A percentile compares a stretch with the other conserved stretches of the same genome.
Evolutionary conservation across 2,329 filamentous ascomycete species (phyloP).

Genomic region (Pseudovirgaria hyperparasitica): DNA sequence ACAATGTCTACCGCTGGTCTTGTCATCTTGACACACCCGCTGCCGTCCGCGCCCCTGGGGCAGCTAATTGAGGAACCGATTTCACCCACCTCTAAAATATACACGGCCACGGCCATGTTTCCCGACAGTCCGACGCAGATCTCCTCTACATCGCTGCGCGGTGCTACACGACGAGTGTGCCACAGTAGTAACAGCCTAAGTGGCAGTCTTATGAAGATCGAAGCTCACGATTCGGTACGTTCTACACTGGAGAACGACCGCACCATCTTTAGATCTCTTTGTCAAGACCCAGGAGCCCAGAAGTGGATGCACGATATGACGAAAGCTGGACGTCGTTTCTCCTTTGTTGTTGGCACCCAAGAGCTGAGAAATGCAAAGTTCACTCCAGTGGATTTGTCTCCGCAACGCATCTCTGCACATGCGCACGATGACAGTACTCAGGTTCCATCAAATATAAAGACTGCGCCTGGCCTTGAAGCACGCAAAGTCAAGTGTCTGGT

Average conservation of each 20-base stretch:
- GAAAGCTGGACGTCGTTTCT: constrained; percentile 32
- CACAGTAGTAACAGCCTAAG: too few relatives aligned
- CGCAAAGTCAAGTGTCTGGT: constrained; percentile 15
- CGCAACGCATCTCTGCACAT: constrained; percentile 3
- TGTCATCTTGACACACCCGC: too few relatives aligned
- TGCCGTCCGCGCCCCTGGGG: too few relatives aligned
- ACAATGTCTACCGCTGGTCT: too few relatives aligned
- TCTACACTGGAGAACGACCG: constrained; percentile 8
- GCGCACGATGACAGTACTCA: constrained; percentile 6
- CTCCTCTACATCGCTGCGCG: too few relatives aligned
- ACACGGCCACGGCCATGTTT: too few relatives aligned
- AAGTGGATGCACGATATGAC: constrained; percentile 13
- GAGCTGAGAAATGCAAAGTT: constrained; percentile 26
- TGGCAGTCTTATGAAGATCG: too few relatives aligned
- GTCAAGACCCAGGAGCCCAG: constrained; percentile 10
- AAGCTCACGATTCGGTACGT: constrained; percentile 11
- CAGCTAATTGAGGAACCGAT: too few relatives aligned
- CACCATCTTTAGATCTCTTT: constrained; percentile 13
- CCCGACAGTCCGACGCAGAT: too few relatives aligned
- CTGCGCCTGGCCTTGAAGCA: constrained; percentile 13
- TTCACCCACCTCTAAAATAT: too few relatives aligned
- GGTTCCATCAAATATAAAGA: constrained; percentile 4
- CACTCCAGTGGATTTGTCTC: constrained; percentile 5
- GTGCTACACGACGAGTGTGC: too few relatives aligned
- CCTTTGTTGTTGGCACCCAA: constrained; percentile 33